These are phyloP conservation scores for Volvariella surrecta DNA, from an alignment of 1,284 basidiomycete genomes.

Conservation along the genomic window DNA sequence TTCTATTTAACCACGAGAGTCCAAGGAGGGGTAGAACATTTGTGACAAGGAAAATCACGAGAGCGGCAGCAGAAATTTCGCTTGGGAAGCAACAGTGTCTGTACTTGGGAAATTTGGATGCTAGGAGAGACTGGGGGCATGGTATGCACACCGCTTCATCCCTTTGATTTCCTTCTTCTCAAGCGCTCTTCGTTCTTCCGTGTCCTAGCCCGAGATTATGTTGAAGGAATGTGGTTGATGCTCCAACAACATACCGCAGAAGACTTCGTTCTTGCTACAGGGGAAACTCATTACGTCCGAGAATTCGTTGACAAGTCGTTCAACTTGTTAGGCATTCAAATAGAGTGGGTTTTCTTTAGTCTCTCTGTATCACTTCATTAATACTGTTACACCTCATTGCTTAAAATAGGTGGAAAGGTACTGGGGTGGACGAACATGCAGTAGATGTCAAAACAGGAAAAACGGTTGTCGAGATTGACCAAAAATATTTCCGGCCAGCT, in stretches of 20 bases:
- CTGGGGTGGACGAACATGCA: conserved; percentile 69
- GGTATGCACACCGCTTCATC: conserved; percentile 34
- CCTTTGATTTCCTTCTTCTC: neutral
- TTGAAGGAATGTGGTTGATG: conserved; percentile 95
- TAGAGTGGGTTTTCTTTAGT: conserved; percentile 38
- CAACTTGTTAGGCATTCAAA: conserved; percentile 49
- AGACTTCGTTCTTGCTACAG: conserved; percentile 89
- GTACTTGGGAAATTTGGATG: conserved; percentile 87
- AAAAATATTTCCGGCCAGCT: conserved; percentile 79
- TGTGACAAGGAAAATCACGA: conserved; percentile 87
- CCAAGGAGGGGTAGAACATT: conserved; percentile 87
- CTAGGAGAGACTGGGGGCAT: conserved; percentile 91
- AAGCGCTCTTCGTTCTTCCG: conserved; percentile 2
- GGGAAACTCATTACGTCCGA: conserved; percentile 85
- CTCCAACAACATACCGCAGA: conserved; percentile 75
- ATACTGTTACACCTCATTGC: conserved; percentile 4
- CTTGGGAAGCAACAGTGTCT: conserved; percentile 80
- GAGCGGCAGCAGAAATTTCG: conserved; percentile 84
- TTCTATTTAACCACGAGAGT: conserved; percentile 92
- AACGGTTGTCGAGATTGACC: conserved; percentile 73
- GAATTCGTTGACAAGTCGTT: conserved; percentile 88
- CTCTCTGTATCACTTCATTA: neutral
- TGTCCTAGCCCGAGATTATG: conserved; percentile 70
- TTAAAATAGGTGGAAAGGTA: conserved; percentile 59
- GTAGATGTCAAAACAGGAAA: conserved; percentile 58